A percentile compares a stretch with the other conserved stretches of the same genome.
These are phyloP conservation scores for Xylariaceae sp. DNA, from an alignment of 2,329 filamentous ascomycete species.

Conservation along the genomic window DNA sequence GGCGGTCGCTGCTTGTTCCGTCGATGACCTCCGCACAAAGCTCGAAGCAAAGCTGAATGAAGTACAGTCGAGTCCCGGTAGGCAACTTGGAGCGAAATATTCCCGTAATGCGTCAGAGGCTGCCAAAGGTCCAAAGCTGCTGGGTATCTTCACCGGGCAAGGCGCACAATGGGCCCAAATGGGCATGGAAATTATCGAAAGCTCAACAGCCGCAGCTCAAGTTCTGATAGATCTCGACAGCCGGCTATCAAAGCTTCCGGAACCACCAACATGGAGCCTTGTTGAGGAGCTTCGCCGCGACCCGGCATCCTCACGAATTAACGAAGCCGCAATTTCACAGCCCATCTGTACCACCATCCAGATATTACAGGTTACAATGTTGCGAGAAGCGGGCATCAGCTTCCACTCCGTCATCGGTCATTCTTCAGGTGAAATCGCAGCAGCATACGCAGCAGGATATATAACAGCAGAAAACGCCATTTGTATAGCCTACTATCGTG, in stretches of 20 bases:
- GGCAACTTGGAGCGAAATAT: no score
- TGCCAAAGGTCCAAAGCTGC: no score
- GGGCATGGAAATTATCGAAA: constrained; percentile 20
- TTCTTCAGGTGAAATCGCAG: constrained; percentile 42
- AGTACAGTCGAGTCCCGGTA: no score
- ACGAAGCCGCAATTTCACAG: constrained; percentile 27
- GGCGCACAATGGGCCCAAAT: constrained; percentile 28
- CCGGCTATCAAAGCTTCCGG: constrained; percentile 14
- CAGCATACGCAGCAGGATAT: constrained; percentile 45
- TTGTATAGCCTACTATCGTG: constrained; percentile 44
- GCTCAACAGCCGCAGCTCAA: background rate
- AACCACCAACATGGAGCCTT: constrained; percentile 28
- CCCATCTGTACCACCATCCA: constrained; percentile 24
- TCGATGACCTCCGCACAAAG: constrained; percentile 15
- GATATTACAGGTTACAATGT: constrained; percentile 14
- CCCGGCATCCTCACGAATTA: constrained; percentile 26
- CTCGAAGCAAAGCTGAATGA: background rate
- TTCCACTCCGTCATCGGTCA: constrained; percentile 19
- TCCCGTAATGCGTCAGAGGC: no score
- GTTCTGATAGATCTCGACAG: constrained; percentile 18
- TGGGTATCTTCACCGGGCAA: constrained; percentile 25
- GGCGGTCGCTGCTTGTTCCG: constrained; percentile 25
- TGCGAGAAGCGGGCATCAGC: constrained; percentile 5
- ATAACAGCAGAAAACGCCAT: constrained; percentile 42
- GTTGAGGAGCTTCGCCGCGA: constrained; percentile 14